Conservation (phyloP, 345 rosid species). For the Lepidium africanum region DNA sequence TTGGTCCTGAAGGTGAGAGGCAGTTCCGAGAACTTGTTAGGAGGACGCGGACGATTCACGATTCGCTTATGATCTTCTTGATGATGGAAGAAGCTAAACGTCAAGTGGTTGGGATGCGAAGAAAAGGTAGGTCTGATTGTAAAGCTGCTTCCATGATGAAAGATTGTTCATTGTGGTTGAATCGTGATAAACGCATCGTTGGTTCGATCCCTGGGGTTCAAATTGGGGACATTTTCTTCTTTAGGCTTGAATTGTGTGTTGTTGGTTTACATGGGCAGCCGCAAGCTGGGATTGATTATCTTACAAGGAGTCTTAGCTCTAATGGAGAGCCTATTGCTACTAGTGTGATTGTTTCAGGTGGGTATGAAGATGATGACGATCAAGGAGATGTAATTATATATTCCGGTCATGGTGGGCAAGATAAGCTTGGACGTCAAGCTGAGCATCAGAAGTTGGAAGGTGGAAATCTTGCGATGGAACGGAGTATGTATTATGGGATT, state of each 20-base stretch:
- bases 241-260: constrained; percentile 70
- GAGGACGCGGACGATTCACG: constrained; percentile 58
- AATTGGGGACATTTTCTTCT: constrained; percentile 74
- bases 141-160: constrained; percentile 57
- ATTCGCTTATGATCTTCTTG: constrained; percentile 46
- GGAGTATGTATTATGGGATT: constrained; percentile 76
- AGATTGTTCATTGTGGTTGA: constrained; percentile 56
- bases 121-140: constrained; percentile 43
- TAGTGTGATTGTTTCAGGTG: constrained; percentile 81
- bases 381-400: constrained; percentile 61
- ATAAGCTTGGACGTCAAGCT: constrained; percentile 51
- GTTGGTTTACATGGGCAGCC: constrained; percentile 79
- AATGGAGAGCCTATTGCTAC: constrained; percentile 84
- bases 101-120: constrained; percentile 11
- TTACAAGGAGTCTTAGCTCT: constrained; percentile 54
- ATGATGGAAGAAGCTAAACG: constrained; percentile 32
- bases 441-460: constrained; percentile 78
- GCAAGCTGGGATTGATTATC: constrained; percentile 85
- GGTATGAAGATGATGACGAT: constrained; percentile 83
- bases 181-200: constrained; percentile 74
- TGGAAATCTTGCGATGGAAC: constrained; percentile 78
- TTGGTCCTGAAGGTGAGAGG: constrained; percentile 45
- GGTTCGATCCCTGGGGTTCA: constrained; percentile 77
- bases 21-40: constrained; percentile 56
- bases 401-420: constrained; percentile 90